These are phyloP conservation scores for Funneliformis geosporum DNA, from an alignment of 192 early-diverging fungal species.

Conservation along the genomic window DNA sequence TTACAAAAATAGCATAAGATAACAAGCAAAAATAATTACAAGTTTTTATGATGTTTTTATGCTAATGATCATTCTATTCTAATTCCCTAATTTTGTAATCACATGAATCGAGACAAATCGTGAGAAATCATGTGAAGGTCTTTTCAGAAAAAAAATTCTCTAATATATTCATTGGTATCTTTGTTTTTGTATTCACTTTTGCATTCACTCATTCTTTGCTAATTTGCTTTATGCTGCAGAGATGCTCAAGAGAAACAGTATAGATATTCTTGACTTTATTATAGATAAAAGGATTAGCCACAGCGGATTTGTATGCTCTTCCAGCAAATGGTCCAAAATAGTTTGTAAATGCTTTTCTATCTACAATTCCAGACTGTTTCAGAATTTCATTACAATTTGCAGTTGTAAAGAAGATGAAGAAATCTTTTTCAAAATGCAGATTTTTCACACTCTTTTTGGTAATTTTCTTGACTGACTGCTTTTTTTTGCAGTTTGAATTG, in stretches of 20 bases:
- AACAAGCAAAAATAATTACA: slow-evolving; percentile 7
- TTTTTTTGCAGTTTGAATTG: slow-evolving; percentile 36
- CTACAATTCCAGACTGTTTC: slow-evolving; percentile 37
- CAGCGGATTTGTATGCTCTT: slow-evolving; percentile 34
- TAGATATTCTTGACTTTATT: slow-evolving; percentile 23
- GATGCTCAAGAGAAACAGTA: neutral
- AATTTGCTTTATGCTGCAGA: neutral
- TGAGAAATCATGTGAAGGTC: slow-evolving; percentile 12
- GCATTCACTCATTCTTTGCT: slow-evolving; percentile 15
- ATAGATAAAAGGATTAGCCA: neutral
- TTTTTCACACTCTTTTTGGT: slow-evolving; percentile 29
- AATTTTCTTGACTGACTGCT: slow-evolving; percentile 15
- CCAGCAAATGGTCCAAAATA: slow-evolving; percentile 42
- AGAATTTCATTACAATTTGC: slow-evolving; percentile 30
- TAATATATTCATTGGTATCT: slow-evolving; percentile 3
- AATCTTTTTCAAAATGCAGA: slow-evolving; percentile 38
- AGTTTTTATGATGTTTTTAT: slow-evolving; percentile 8
- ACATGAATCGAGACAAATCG: neutral
- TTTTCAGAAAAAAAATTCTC: slow-evolving; percentile 21
- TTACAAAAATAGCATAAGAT: too few relatives aligned
- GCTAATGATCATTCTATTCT: neutral
- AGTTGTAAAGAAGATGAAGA: slow-evolving; percentile 40
- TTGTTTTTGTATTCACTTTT: neutral
- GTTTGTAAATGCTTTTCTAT: slow-evolving; percentile 33
- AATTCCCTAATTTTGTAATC: neutral